Evolutionary conservation across 176 grass and related monocot species (phyloP).

Genomic region (Sorghum bicolor): DNA sequence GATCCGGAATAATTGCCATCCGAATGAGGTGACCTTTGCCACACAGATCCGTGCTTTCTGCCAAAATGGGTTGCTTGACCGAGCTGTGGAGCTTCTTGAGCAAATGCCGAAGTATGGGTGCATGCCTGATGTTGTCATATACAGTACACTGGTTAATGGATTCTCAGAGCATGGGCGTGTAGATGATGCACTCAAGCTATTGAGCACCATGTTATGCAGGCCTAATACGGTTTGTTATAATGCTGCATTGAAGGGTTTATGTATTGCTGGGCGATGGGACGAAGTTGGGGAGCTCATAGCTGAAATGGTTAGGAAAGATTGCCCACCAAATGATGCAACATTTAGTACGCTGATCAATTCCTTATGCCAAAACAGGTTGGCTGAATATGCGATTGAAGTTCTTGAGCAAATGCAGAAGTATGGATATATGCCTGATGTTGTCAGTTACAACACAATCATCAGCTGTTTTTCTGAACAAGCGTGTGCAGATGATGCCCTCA

Average conservation of each 20-base stretch:
- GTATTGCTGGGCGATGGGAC: constrained; percentile 34
- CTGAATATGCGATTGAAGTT: constrained; percentile 34
- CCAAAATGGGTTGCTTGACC: constrained; percentile 37
- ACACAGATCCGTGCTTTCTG: constrained; percentile 45
- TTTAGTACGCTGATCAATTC: constrained; percentile 45
- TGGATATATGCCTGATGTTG: constrained; percentile 22
- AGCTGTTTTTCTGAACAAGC: constrained; percentile 40
- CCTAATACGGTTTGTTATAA: constrained; percentile 47
- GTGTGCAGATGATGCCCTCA: constrained; percentile 33
- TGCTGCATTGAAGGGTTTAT: constrained; percentile 44
- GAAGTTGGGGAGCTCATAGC: constrained; percentile 36
- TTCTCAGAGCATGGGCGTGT: constrained; percentile 38
- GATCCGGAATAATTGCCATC: constrained; percentile 34
- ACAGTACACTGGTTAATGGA: constrained; percentile 44
- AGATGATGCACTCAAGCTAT: constrained; percentile 19
- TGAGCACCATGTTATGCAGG: constrained; percentile 38
- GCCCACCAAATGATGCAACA: constrained; percentile 44
- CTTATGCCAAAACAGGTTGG: constrained; percentile 30
- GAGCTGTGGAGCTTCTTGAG: constrained; percentile 29
- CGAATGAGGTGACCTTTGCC: constrained; percentile 38
- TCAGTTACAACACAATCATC: constrained; percentile 40
- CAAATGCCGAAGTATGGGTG: constrained; percentile 40
- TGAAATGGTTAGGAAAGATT: constrained; percentile 37
- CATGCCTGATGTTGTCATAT: constrained; percentile 46
- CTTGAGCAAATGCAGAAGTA: constrained; percentile 46